Conservation (phyloP, 805 yeast species). For the Candida saitoana region DNA sequence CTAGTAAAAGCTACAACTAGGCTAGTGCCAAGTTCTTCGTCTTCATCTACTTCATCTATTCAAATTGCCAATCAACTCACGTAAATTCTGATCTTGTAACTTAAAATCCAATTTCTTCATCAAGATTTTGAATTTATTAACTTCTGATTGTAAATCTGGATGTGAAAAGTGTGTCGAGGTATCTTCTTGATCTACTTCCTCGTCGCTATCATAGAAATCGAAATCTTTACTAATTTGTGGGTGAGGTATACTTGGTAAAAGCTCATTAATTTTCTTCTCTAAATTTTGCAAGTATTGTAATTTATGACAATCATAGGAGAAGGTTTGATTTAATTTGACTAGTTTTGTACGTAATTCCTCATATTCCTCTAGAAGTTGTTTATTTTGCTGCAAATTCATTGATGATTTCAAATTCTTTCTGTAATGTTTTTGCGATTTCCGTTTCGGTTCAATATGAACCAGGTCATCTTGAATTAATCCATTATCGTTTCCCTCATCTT, state of each 20-base stretch:
- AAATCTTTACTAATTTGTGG: neutral
- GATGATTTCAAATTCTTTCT: neutral
- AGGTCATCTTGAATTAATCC: slow-evolving; percentile 19
- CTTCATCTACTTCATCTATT: neutral
- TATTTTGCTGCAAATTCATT: neutral
- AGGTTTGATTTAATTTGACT: slow-evolving; percentile 13
- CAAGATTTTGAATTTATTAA: slow-evolving; percentile 9
- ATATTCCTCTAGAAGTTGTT: slow-evolving; percentile 14
- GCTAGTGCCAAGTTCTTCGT: neutral
- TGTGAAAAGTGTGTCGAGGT: neutral
- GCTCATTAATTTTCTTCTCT: slow-evolving; percentile 6
- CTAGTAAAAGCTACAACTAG: neutral
- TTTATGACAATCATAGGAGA: slow-evolving; percentile 28
- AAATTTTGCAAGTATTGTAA: slow-evolving; percentile 21
- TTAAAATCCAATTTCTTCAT: slow-evolving; percentile 12
- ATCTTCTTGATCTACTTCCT: neutral
- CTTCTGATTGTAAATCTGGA: slow-evolving; percentile 2
- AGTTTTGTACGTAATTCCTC: slow-evolving; percentile 16
- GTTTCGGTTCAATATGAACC: slow-evolving; percentile 9
- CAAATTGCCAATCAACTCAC: slow-evolving; percentile 1
- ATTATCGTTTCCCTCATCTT: slow-evolving; percentile 8
- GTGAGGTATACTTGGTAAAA: neutral
- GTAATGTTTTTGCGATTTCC: neutral
- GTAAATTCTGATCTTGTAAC: slow-evolving; percentile 5
- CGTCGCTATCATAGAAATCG: slow-evolving; percentile 3